Evolutionary conservation across 164 flowering plant genomes (phyloP), one percentile per base, ranked within the genome.

Genomic region (Chimonanthus salicifolius): DNA sequence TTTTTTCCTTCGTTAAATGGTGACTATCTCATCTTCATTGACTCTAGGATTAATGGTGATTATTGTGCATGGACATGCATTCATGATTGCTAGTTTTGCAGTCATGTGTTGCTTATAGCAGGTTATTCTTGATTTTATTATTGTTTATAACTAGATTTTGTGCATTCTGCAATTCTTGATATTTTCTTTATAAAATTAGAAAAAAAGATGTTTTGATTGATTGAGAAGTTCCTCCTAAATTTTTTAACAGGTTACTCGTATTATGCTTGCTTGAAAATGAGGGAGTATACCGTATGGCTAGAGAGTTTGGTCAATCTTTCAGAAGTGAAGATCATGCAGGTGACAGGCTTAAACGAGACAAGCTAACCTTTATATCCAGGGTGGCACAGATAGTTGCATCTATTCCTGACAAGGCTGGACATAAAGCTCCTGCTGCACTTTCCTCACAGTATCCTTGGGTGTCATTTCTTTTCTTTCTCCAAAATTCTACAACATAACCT

Each of bases 381-480:
- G 80, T 85, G 72, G 89, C 96, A 58, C 99, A 90, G 80, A 81
- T 90, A 62, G 75, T 95, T 78, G 83, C 88, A 54, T 92, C 98
- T 77, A 77, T 95, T 80, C 99, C 99, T 77, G 99, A 95, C 80
- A 95, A 90, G 84, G 89, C 87, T 67, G 87, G 82, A 65, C 66
- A 69, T 16, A 83, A 77, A 81, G 85, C 96, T 49, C 83, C 92
- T 6, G 81, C 74, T 71, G 82, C 88, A 68, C 89, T 92, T 70
- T 84, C 97, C 74, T 82, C 98, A 70, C 94, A 89, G 99, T 92
- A 95, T 95, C 98, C 99, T 88, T 62, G 54, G 47, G 45, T 67
- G 45, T 51, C 77, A 67, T 16, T 49, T 5, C n/a, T 44, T 33
- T 44, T 7, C 18, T 47, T 20, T 73, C 33, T 62, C 62, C 49